Percentiles rank a stretch among this genome's conserved stretches.
Conservation (phyloP, 2,329 filamentous ascomycete species). For the Onygena corvina region DNA sequence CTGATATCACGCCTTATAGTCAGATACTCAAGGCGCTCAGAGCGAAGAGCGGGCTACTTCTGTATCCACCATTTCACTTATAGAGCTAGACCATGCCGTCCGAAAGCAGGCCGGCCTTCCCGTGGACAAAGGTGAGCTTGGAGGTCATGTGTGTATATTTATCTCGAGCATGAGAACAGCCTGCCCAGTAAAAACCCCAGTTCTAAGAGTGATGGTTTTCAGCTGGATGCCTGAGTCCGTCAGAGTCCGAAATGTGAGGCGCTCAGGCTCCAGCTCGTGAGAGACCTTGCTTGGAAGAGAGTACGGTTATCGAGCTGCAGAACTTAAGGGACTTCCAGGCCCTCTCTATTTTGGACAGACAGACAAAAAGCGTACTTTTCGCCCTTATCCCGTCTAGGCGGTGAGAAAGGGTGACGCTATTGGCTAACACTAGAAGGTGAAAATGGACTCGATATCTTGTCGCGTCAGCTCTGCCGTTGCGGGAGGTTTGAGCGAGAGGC, state of each 20-base stretch:
- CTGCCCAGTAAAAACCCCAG: neutral
- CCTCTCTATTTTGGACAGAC: neutral
- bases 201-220: neutral
- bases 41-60: neutral
- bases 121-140: neutral
- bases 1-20: neutral
- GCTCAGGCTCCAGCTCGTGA: constrained; percentile 12
- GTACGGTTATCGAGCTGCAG: neutral
- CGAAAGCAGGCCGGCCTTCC: neutral
- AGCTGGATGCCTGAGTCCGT: neutral
- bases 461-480: neutral
- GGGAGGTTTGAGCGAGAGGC: neutral
- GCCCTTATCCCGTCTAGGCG: neutral
- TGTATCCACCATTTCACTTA: neutral
- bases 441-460: neutral
- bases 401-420: neutral
- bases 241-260: constrained; percentile 16
- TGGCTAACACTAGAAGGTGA: neutral
- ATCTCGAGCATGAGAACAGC: neutral
- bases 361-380: neutral
- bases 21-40: neutral
- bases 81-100: neutral
- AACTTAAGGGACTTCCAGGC: neutral
- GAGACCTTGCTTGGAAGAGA: neutral
- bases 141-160: neutral